phyloP scores from a whole-genome alignment of 129 eudicot species.

The Flaveria sonorensis region DNA sequence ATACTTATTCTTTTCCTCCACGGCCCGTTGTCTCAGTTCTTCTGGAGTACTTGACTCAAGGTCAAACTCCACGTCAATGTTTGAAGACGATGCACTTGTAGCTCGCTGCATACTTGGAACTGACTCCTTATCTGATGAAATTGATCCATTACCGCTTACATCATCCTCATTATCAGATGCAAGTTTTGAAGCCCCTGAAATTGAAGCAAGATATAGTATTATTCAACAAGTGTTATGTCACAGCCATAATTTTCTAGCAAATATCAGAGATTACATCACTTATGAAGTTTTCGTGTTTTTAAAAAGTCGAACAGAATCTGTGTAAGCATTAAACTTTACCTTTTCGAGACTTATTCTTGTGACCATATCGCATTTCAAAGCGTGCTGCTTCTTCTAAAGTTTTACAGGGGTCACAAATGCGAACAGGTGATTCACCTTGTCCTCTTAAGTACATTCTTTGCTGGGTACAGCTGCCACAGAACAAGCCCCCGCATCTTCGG shows the following conservation, averaged over 20 bases:
- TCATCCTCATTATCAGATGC: slow-evolving; percentile 61
- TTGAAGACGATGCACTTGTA: slow-evolving; percentile 52
- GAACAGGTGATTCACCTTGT: slow-evolving; percentile 96
- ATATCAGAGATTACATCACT: background rate
- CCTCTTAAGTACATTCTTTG: slow-evolving; percentile 85
- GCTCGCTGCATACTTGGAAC: slow-evolving; percentile 27
- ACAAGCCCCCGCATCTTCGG: slow-evolving; percentile 87
- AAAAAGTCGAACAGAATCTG: too few relatives aligned
- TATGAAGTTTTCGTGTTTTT: background rate
- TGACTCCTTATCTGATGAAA: slow-evolving; percentile 38
- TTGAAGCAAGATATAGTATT: slow-evolving; percentile 9
- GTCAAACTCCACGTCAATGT: slow-evolving; percentile 35
- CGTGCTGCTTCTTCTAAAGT: slow-evolving; percentile 90
- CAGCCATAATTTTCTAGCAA: background rate
- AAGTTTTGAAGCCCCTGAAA: slow-evolving; percentile 60
- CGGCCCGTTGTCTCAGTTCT: slow-evolving; percentile 75
- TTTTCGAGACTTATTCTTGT: slow-evolving; percentile 71
- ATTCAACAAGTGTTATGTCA: background rate
- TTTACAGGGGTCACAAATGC: slow-evolving; percentile 93
- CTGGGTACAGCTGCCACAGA: slow-evolving; percentile 78
- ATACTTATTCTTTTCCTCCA: slow-evolving; percentile 72
- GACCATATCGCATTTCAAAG: slow-evolving; percentile 80
- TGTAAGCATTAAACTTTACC: slow-evolving; percentile 40
- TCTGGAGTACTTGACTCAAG: slow-evolving; percentile 64
- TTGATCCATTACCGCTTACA: slow-evolving; percentile 36